Base-by-base conservation (phyloP, 164 flowering plant species). In the Cinnamomum chago region DNA sequence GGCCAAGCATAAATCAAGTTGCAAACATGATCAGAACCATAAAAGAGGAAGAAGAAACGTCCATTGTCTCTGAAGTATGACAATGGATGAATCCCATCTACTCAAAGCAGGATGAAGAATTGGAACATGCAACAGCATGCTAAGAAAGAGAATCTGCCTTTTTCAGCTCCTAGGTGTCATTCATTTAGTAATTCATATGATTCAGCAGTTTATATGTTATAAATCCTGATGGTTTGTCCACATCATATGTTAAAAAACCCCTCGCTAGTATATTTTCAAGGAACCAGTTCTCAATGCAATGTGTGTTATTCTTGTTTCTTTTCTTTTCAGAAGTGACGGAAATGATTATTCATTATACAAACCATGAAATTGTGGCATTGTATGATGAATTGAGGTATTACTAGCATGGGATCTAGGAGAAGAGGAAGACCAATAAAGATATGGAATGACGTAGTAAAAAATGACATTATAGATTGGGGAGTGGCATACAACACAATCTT, bases 1-100 rank as follows among this genome's bases (percentile, higher is more conserved):
- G 92, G 84, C 93, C 95, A 40, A 84, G 55, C 76, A 83, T 87
- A 72, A 78, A 72, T 47, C 82, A 86, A 67, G 87, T 88, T 70
- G 85, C 89, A 51, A 13, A 5, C 0, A 85, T 86, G 86, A 76
- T 89, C 67, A 83, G 72, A 58, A 28, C 69, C 25, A 72, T 91
- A 5, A 85, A 75, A 71, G 93, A 89, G 52, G 93, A 87, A 70
- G 93, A 91, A 23, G 91, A 86, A 58, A 83, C 83, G 67, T 91
- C 90, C 64, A 76, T 80, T 6, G 72, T 67, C 30, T 79, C 73
- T 10, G 80, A 75, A 65, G 71, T 52, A 15, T 72, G 72, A 71
- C 3, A 20, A 47, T 0, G 22, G 24, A 55, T 24, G 22, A 25
- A 62, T 68, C 17, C 1, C 71, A 68, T 68, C 40, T 47, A 28